Base-by-base conservation (phyloP, 495 filamentous ascomycete genomes). In the Tuber calosporum region DNA sequence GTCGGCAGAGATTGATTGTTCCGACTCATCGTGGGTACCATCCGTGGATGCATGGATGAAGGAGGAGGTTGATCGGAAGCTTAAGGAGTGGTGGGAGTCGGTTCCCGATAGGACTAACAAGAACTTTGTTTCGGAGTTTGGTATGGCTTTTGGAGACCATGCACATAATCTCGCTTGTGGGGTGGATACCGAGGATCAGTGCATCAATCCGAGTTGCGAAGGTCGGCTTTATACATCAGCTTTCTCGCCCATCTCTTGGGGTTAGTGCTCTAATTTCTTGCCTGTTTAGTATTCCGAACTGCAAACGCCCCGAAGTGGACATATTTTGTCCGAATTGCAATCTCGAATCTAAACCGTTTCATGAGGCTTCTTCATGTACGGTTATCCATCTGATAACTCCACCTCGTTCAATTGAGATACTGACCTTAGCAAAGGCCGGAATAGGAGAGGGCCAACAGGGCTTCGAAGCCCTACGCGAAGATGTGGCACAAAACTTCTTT, bases 131-230 rank as follows among this genome's bases (percentile, higher is more conserved):
- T 4, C 53, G 26, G 53, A 62, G 53, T 62, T 62, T 62, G 53
- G 53, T 15, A 30, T 4, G 26, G 53, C 53, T 30, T 62, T 62
- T 62, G 53, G 53, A 17, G 53, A 34, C 26, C 17, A 13, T 17
- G 26, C 26, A 19, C 53, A 62, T 62, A 62, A 62, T 34, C 26
- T 62, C 34, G 53, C 53, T 4, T 62, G 53, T 1, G 53, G 53
- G 19, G 53, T 62, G 26, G 53, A 62, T 62, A 62, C 53, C 26
- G 53, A 62, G 53, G 53, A 62, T 15, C 53, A 62, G 53, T 62
- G 53, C 26, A 17, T 34, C 2, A 62, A 62, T 26, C 53, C 26
- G 53, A 62, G 53, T 13, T 62, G 53, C 13, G 17, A 30, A 62
- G 26, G 53, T 62, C 17, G 5, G 53, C 13, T n/a, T 58, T 26